These are phyloP conservation scores for Ophiognomonia clavigignenti-juglandacearum DNA, from an alignment of 2,329 filamentous ascomycete genomes.

Conservation along the genomic window DNA sequence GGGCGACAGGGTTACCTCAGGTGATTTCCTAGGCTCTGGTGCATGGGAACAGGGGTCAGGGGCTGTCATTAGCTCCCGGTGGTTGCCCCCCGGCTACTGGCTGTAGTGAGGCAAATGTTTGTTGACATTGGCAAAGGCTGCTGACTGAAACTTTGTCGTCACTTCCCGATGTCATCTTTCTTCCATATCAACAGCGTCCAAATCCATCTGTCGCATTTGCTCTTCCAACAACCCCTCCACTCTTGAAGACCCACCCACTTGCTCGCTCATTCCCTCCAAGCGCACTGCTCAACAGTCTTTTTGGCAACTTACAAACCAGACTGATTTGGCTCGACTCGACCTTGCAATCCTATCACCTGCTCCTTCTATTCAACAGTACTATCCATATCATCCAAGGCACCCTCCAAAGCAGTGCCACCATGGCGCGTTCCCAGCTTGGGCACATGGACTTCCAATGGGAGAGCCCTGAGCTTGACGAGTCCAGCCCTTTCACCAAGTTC, in stretches of 20 bases:
- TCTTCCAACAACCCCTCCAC: not conserved
- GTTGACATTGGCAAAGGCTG: conserved; percentile 6
- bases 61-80: not conserved
- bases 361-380: too few species aligned
- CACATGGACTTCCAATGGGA: conserved; percentile 67
- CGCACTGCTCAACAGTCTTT: too few species aligned
- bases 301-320: too few species aligned
- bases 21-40: too few species aligned
- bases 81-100: not conserved
- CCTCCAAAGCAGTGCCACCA: conserved; percentile 22
- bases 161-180: too few species aligned
- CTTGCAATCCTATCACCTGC: too few species aligned
- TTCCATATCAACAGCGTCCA: too few species aligned
- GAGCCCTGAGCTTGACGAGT: conserved; percentile 46
- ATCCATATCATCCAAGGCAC: too few species aligned
- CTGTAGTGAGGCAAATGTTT: conserved; percentile 1
- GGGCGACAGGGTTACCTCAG: too few species aligned
- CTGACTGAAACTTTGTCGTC: too few species aligned
- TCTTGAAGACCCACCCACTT: not conserved
- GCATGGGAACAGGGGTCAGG: not conserved
- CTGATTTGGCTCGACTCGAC: too few species aligned
- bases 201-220: too few species aligned
- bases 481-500: conserved; percentile 56
- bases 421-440: conserved; percentile 54
- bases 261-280: not conserved